These are phyloP conservation scores for Dioscorea cayenensis DNA, from an alignment of 116 monocot genomes.

Conservation along the genomic window DNA sequence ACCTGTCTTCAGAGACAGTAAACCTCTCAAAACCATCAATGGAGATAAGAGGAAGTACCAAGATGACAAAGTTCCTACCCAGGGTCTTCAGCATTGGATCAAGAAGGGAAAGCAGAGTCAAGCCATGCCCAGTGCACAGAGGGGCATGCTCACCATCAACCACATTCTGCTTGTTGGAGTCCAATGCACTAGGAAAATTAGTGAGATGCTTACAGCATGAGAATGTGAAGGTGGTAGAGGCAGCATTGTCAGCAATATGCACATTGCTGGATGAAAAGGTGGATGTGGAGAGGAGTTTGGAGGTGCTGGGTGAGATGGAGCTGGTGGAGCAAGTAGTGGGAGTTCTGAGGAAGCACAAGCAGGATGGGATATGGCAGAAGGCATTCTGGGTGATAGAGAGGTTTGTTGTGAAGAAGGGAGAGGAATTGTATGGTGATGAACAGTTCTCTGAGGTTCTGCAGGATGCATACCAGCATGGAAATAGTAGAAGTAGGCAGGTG, in stretches of 20 bases:
- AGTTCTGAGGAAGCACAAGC: conserved; percentile 22
- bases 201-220: conserved; percentile 42
- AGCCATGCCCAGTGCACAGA: conserved; percentile 47
- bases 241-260: conserved; percentile 44
- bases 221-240: conserved; percentile 41
- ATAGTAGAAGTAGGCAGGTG: conserved; percentile 13
- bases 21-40: conserved; percentile 29
- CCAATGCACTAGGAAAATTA: conserved; percentile 42
- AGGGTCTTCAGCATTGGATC: not conserved
- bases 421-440: conserved; percentile 31
- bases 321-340: conserved; percentile 26
- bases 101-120: conserved; percentile 6
- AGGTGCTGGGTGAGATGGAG: conserved; percentile 14
- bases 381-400: conserved; percentile 55
- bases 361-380: conserved; percentile 33
- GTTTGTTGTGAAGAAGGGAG: conserved; percentile 30
- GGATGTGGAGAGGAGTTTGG: conserved; percentile 38
- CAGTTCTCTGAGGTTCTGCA: conserved; percentile 29
- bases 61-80: not conserved
- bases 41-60: not conserved
- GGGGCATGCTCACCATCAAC: conserved; percentile 28
- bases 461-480: conserved; percentile 31
- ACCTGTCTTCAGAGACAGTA: conserved; percentile 39
- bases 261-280: conserved; percentile 59
- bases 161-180: conserved; percentile 50